Evolutionary conservation across 2,329 filamentous ascomycete species (phyloP).

Genomic region (Fusarium virguliforme): DNA sequence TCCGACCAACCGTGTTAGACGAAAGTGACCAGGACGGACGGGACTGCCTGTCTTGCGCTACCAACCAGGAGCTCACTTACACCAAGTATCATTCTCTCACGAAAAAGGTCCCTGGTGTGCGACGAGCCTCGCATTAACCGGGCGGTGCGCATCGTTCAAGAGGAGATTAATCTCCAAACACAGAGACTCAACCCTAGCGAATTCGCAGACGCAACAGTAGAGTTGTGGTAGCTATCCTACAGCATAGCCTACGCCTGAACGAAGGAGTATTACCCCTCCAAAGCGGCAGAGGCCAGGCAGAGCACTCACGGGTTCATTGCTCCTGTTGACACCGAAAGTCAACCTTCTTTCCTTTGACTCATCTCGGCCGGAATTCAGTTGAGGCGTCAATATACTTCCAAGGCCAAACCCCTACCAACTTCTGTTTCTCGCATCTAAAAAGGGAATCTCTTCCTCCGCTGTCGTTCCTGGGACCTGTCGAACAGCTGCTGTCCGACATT

Average conservation of each 20-base stretch:
- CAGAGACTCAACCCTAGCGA: constrained; percentile 11
- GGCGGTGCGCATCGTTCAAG: constrained; percentile 9
- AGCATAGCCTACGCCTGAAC: constrained; percentile 11
- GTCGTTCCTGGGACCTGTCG: not conserved
- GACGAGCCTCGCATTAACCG: constrained; percentile 7
- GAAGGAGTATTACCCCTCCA: not conserved
- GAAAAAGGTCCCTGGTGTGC: constrained; percentile 15
- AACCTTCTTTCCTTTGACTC: constrained; percentile 17
- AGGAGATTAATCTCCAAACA: constrained; percentile 18
- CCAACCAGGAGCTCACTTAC: constrained; percentile 2
- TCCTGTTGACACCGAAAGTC: not conserved
- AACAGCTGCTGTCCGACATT: constrained; percentile 7
- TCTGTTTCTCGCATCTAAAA: not conserved
- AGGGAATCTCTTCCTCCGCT: constrained; percentile 2
- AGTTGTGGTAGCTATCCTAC: constrained; percentile 20
- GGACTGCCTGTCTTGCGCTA: constrained; percentile 7
- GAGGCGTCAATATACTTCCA: not conserved
- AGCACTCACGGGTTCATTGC: not conserved
- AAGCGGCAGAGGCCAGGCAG: constrained; percentile 4
- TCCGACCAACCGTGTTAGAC: not conserved
- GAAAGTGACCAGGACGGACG: not conserved
- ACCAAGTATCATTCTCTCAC: constrained; percentile 15
- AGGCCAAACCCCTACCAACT: too few species aligned
- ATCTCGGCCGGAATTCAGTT: constrained; percentile 12
- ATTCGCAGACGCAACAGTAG: constrained; percentile 9